A percentile compares a stretch with the other conserved stretches of the same genome.
Conservation (phyloP, 2,329 filamentous ascomycete species). For the Tolypocladium endophyticum region DNA sequence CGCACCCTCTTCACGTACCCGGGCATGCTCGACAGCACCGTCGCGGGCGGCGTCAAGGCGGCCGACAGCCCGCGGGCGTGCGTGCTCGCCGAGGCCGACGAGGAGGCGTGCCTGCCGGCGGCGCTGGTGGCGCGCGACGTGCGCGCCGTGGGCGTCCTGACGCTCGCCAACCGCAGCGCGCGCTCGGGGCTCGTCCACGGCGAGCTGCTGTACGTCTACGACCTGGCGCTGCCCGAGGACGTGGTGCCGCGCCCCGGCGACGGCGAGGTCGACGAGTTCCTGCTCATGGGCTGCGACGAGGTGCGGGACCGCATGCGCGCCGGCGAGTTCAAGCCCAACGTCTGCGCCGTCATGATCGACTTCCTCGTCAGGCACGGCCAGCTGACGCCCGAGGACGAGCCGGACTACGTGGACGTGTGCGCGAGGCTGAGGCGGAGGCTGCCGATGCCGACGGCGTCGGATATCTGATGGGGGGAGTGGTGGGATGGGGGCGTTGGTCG, state of each 20-base stretch:
- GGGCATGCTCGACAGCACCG: constrained; percentile 67
- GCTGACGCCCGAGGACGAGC: constrained; percentile 61
- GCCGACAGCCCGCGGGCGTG: constrained; percentile 56
- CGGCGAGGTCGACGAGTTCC: constrained; percentile 69
- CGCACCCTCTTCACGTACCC: constrained; percentile 61
- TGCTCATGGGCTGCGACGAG: constrained; percentile 49
- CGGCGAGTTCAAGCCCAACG: constrained; percentile 79
- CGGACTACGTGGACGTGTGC: constrained; percentile 59
- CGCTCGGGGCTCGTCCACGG: constrained; percentile 19
- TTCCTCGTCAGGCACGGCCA: constrained; percentile 73
- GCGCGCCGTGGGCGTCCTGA: constrained; percentile 21
- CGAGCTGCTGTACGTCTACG: constrained; percentile 58
- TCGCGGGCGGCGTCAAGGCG: constrained; percentile 65
- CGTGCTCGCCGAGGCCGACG: constrained; percentile 59
- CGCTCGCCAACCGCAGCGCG: constrained; percentile 19
- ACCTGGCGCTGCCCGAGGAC: constrained; percentile 52
- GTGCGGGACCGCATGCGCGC: constrained; percentile 51
- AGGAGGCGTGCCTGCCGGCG: constrained; percentile 49
- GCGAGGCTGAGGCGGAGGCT: constrained; percentile 31
- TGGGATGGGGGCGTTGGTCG: too few species aligned
- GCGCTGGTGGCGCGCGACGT: constrained; percentile 15
- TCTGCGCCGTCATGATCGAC: constrained; percentile 65
- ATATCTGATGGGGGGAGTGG: constrained; percentile 4
- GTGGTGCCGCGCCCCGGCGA: constrained; percentile 59
- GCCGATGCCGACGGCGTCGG: constrained; percentile 25